Percentiles rank a stretch among this genome's conserved stretches.
phyloP scores from a whole-genome alignment of 1,284 basidiomycete genomes.

The Irpex sp. region DNA sequence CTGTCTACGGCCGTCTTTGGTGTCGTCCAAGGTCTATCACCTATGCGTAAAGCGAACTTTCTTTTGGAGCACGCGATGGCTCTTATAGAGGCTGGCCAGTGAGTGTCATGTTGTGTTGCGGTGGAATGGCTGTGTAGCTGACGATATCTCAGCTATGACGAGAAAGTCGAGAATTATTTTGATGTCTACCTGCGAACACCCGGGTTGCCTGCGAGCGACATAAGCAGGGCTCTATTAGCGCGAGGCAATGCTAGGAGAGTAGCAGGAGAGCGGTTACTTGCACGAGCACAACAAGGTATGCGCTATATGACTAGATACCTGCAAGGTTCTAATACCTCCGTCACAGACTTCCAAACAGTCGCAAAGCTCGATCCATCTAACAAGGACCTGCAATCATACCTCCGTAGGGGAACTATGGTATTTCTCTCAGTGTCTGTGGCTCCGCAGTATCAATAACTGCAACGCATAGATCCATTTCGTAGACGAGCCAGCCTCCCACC shows the following conservation, averaged over 20 bases:
- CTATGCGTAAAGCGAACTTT: constrained; percentile 60
- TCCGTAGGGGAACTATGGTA: constrained; percentile 55
- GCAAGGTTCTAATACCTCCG: neutral
- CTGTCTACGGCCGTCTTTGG: constrained; percentile 65
- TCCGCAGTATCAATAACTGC: neutral
- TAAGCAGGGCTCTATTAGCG: constrained; percentile 62
- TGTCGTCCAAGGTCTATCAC: constrained; percentile 58
- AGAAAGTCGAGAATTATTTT: constrained; percentile 68
- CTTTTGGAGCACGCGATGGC: constrained; percentile 66
- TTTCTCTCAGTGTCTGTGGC: constrained; percentile 22
- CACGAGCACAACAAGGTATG: constrained; percentile 66
- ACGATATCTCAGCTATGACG: constrained; percentile 55
- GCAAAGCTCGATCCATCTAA: constrained; percentile 67
- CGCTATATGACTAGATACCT: constrained; percentile 4
- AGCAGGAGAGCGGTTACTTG: constrained; percentile 60
- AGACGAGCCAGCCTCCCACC: constrained; percentile 62
- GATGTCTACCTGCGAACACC: constrained; percentile 73
- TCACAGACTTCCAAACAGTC: constrained; percentile 65
- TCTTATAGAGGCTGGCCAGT: constrained; percentile 59
- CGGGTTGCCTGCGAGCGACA: constrained; percentile 55
- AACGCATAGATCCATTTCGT: constrained; percentile 55
- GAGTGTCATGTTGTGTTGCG: constrained; percentile 22
- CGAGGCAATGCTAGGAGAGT: constrained; percentile 65
- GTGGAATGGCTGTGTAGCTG: neutral
- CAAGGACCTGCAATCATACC: constrained; percentile 56